Evolutionary conservation across 768 basidiomycete genomes (phyloP).

Genomic region (Multifurca ochricompacta): DNA sequence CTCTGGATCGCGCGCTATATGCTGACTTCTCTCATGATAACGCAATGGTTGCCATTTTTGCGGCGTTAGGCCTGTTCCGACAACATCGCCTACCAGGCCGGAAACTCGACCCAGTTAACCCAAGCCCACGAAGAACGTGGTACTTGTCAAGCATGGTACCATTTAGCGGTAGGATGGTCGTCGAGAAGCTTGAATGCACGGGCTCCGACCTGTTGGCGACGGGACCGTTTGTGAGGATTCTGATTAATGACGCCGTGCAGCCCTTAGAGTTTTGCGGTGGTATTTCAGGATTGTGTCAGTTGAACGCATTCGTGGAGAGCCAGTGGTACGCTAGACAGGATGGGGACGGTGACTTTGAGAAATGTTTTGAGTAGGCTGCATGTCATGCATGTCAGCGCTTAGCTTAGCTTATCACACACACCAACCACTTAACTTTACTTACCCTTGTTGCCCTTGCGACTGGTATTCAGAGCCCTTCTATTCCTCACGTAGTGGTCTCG

Average conservation of each 20-base stretch:
- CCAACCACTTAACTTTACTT: too few relatives aligned
- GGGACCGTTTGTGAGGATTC: conserved; percentile 50
- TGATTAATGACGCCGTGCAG: conserved; percentile 71
- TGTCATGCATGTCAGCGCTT: too few relatives aligned
- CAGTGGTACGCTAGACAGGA: conserved; percentile 60
- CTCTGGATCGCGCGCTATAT: conserved; percentile 55
- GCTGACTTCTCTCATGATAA: conserved; percentile 86
- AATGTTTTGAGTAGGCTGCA: conserved; percentile 32
- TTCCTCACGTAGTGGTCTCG: not conserved
- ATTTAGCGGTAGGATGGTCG: conserved; percentile 66
- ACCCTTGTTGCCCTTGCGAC: too few relatives aligned
- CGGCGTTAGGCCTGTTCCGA: conserved; percentile 43
- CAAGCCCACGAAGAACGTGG: conserved; percentile 36
- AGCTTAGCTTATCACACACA: too few relatives aligned
- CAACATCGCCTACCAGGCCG: conserved; percentile 11
- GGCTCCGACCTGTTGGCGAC: conserved; percentile 2
- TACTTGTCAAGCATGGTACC: conserved; percentile 54
- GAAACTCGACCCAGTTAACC: conserved; percentile 23
- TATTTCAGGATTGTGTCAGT: conserved; percentile 50
- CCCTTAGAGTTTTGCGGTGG: conserved; percentile 54
- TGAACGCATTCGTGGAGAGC: conserved; percentile 61
- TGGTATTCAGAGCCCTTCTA: not conserved
- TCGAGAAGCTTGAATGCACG: conserved; percentile 56
- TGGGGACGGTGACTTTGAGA: conserved; percentile 67
- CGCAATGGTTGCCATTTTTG: conserved; percentile 70